Conservation (phyloP, 2,329 filamentous ascomycete species). For the Xylaria sp. region DNA sequence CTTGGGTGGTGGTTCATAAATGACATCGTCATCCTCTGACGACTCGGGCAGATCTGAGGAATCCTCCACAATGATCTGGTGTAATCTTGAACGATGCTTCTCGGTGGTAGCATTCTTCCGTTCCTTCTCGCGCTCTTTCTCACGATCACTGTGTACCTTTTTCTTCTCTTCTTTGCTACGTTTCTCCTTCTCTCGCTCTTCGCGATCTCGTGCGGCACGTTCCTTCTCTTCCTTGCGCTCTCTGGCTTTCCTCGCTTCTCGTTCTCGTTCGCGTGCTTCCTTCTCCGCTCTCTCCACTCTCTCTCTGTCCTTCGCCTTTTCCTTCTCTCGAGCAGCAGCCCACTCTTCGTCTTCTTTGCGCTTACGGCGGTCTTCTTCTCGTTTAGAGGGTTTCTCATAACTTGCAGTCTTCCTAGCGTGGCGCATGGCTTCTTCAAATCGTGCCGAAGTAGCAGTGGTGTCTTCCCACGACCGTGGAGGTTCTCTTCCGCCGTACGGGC, state of each 20-base stretch:
- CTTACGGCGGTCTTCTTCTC: constrained; percentile 46
- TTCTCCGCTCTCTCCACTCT: constrained; percentile 21
- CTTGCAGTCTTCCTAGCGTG: constrained; percentile 54
- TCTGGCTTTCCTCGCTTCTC: constrained; percentile 29
- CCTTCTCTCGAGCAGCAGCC: constrained; percentile 34
- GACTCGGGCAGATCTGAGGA: constrained; percentile 26
- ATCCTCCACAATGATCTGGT: constrained; percentile 32
- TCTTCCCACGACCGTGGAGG: constrained; percentile 55
- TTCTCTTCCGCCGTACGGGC: constrained; percentile 43
- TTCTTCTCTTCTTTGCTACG: constrained; percentile 34
- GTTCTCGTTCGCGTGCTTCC: constrained; percentile 16
- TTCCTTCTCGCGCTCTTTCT: constrained; percentile 41
- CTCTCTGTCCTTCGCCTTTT: constrained; percentile 29
- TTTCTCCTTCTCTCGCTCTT: constrained; percentile 43
- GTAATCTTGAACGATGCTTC: constrained; percentile 37
- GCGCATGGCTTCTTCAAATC: constrained; percentile 51
- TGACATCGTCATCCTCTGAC: constrained; percentile 29
- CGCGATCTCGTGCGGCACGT: constrained; percentile 22
- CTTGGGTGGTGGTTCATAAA: constrained; percentile 31
- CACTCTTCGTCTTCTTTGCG: constrained; percentile 43
- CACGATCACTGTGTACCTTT: constrained; percentile 35
- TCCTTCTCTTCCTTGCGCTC: constrained; percentile 44
- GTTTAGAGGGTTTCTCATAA: constrained; percentile 50
- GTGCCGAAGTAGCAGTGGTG: constrained; percentile 46
- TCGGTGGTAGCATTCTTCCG: constrained; percentile 40